Percentiles rank a stretch among this genome's conserved stretches.
Conservation (phyloP, 2,329 filamentous ascomycete species). For the Verticillium nonalfalfae region DNA sequence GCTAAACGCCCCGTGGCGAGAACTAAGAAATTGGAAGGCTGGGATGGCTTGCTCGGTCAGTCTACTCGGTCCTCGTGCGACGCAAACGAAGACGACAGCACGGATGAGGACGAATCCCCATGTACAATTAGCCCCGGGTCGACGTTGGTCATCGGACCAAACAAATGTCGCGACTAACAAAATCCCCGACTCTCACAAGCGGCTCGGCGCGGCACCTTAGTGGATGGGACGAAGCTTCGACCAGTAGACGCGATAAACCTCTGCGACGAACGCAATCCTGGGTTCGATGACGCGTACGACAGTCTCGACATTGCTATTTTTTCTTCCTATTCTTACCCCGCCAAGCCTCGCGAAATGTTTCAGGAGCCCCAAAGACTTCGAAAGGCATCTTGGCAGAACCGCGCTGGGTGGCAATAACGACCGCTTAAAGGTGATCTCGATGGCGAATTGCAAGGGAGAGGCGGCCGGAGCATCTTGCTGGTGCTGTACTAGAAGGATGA, state of each 20-base stretch:
- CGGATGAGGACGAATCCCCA: neutral
- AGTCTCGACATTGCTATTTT: neutral
- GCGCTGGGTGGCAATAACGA: neutral
- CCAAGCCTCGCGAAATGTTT: neutral
- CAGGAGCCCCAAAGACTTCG: neutral
- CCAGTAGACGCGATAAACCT: neutral
- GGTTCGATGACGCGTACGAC: neutral
- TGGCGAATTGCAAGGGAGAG: neutral
- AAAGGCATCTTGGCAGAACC: neutral
- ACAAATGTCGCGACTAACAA: neutral
- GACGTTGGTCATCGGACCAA: neutral
- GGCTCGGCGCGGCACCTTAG: neutral
- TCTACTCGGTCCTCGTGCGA: neutral
- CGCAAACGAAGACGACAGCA: neutral
- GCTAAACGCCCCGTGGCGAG: neutral
- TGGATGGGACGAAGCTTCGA: neutral
- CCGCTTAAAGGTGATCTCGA: neutral
- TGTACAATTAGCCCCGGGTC: neutral
- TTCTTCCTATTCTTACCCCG: neutral
- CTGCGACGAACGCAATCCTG: neutral
- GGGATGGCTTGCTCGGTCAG: neutral
- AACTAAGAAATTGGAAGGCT: neutral
- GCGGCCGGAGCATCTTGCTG: neutral
- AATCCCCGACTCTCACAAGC: neutral
- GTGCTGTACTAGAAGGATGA: neutral